These are phyloP conservation scores for Eutrema japonicum DNA, from an alignment of 345 rosid species.

Conservation along the genomic window DNA sequence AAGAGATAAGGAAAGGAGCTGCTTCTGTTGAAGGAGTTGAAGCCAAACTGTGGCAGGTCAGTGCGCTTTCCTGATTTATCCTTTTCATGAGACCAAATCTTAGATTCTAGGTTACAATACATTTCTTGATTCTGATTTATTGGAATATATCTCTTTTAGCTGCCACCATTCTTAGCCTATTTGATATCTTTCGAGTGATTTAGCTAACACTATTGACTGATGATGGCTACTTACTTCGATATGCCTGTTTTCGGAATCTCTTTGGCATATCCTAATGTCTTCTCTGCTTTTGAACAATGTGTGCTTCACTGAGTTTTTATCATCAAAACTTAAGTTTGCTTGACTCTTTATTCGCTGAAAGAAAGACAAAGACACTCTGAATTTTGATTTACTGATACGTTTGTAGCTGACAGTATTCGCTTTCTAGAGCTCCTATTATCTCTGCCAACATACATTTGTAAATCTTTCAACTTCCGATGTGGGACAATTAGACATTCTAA, in stretches of 20 bases:
- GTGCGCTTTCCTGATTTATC: constrained; percentile 5
- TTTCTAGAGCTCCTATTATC: not conserved
- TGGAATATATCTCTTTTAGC: not conserved
- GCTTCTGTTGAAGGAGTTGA: constrained; percentile 91
- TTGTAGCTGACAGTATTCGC: not conserved
- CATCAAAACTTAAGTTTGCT: not conserved
- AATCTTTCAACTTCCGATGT: no score
- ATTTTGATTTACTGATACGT: not conserved
- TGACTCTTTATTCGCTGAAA: not conserved
- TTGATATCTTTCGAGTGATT: constrained; percentile 5
- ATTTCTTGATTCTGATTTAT: not conserved
- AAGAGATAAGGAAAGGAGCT: constrained; percentile 87
- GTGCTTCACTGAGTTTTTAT: constrained; percentile 7
- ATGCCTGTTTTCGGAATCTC: no score
- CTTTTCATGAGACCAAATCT: not conserved
- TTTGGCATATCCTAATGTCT: no score
- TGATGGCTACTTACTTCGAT: not conserved
- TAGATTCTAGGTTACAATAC: not conserved
- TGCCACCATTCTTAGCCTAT: not conserved
- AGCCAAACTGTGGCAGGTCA: constrained; percentile 87
- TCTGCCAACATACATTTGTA: not conserved
- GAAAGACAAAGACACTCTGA: not conserved
- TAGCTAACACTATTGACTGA: not conserved
- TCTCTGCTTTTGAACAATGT: no score
- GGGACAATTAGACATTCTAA: no score